These are phyloP conservation scores for Musa itinerans DNA, from an alignment of 176 grass and related monocot species.

Conservation along the genomic window DNA sequence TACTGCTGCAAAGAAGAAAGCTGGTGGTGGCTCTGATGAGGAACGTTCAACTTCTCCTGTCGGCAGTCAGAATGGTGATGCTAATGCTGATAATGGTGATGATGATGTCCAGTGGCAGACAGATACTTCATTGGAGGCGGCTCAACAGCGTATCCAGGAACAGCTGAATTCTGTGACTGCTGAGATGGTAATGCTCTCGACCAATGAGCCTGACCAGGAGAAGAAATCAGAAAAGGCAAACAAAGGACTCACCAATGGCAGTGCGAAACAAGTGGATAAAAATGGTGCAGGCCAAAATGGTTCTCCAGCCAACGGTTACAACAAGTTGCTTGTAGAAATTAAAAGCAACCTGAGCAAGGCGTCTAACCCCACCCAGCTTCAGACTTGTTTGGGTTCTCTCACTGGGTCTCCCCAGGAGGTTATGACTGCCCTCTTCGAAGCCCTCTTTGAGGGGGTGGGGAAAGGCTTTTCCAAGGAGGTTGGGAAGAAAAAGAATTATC, in stretches of 20 bases:
- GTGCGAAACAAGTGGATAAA: neutral
- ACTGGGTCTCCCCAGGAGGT: slow-evolving; percentile 33
- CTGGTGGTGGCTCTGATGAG: slow-evolving; percentile 42
- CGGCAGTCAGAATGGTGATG: slow-evolving; percentile 31
- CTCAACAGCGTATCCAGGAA: slow-evolving; percentile 61
- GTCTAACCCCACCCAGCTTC: slow-evolving; percentile 35
- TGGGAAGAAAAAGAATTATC: slow-evolving; percentile 49
- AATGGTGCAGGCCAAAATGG: slow-evolving; percentile 10
- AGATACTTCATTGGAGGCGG: slow-evolving; percentile 66
- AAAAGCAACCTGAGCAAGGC: slow-evolving; percentile 40
- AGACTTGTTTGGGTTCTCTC: slow-evolving; percentile 28
- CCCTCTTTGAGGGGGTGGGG: slow-evolving; percentile 45
- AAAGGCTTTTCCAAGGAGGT: slow-evolving; percentile 80
- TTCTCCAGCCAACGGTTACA: neutral
- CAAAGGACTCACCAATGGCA: slow-evolving; percentile 12
- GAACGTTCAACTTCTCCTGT: slow-evolving; percentile 51
- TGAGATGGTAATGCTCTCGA: slow-evolving; percentile 74
- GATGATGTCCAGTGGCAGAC: slow-evolving; percentile 77
- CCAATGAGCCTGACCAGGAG: slow-evolving; percentile 35
- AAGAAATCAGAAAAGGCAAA: slow-evolving; percentile 20
- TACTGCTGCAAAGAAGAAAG: slow-evolving; percentile 30
- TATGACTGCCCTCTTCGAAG: slow-evolving; percentile 52
- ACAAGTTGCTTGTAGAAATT: slow-evolving; percentile 35
- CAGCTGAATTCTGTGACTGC: slow-evolving; percentile 75
- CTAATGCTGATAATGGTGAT: slow-evolving; percentile 30